These are phyloP conservation scores for Dryas drummondii DNA, from an alignment of 306 rosid species.

Conservation along the genomic window DNA sequence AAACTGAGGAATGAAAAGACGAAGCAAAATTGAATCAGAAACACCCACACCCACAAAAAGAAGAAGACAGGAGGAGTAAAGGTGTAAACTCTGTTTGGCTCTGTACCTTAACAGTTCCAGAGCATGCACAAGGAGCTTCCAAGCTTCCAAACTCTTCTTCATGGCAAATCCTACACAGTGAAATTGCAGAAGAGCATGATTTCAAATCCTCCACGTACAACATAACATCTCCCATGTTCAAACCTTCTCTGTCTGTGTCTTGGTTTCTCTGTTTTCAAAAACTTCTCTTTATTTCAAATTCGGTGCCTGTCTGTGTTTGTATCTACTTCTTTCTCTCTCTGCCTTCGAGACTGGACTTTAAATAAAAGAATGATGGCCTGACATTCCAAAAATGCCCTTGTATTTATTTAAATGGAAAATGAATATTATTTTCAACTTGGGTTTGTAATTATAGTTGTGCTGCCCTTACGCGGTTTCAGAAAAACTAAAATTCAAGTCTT, in stretches of 20 bases:
- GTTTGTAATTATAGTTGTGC: neutral
- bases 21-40: neutral
- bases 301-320: slow-evolving; percentile 2
- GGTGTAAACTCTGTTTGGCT: neutral
- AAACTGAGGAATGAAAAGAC: slow-evolving; percentile 40
- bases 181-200: slow-evolving; percentile 32
- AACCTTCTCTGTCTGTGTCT: slow-evolving; percentile 13
- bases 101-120: slow-evolving; percentile 86
- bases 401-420: neutral
- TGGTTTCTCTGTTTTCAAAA: slow-evolving; percentile 30
- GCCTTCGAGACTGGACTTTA: slow-evolving; percentile 26
- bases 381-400: slow-evolving; percentile 57
- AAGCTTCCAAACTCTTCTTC: slow-evolving; percentile 79
- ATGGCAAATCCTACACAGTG: slow-evolving; percentile 86
- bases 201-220: slow-evolving; percentile 62
- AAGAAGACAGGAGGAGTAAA: neutral
- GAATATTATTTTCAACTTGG: neutral
- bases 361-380: slow-evolving; percentile 12
- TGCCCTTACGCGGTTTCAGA: slow-evolving; percentile 23
- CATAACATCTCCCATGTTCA: slow-evolving; percentile 64
- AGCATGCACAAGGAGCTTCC: slow-evolving; percentile 97
- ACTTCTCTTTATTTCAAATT: slow-evolving; percentile 2
- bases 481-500: neutral
- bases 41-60: neutral
- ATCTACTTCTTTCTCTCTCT: slow-evolving; percentile 20